Percentiles rank a stretch among this genome's conserved stretches.
Evolutionary conservation across 352 stramenopile genomes (phyloP).

Genomic region (Phytophthora constricta): DNA sequence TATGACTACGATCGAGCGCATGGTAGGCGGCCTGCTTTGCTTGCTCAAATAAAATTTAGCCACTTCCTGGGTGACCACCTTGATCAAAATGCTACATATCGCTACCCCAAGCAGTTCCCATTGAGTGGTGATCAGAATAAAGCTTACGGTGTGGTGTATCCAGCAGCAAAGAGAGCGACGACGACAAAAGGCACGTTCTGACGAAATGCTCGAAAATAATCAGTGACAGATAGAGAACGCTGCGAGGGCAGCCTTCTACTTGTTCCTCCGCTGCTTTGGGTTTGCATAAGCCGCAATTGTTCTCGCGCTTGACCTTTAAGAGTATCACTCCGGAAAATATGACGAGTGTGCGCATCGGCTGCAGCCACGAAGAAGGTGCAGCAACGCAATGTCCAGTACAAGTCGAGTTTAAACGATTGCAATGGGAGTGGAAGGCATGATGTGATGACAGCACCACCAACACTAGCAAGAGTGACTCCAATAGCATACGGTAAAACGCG

Average conservation of each 20-base stretch:
- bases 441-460: conserved; percentile 11
- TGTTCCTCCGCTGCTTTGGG: too few relatives aligned
- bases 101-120: conserved; percentile 7
- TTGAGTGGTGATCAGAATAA: background rate
- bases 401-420: conserved; percentile 16
- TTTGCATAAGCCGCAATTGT: background rate
- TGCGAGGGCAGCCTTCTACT: too few relatives aligned
- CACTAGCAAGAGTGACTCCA: conserved; percentile 7
- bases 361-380: conserved; percentile 34
- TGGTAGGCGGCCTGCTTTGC: background rate
- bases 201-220: background rate
- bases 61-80: background rate
- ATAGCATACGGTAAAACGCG: conserved; percentile 20
- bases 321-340: conserved; percentile 28
- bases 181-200: conserved; percentile 4
- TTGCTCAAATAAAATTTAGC: conserved; percentile 8
- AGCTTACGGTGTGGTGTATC: conserved; percentile 8
- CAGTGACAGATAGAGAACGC: background rate
- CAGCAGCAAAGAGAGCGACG: background rate
- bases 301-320: conserved; percentile 13
- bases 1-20: conserved; percentile 13
- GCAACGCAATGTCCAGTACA: conserved; percentile 33
- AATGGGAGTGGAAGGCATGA: conserved; percentile 1
- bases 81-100: background rate
- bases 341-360: conserved; percentile 24